Evolutionary conservation across 225 moss, liverwort and hornwort species (phyloP).

Genomic region (Marchantia polymorpha): DNA sequence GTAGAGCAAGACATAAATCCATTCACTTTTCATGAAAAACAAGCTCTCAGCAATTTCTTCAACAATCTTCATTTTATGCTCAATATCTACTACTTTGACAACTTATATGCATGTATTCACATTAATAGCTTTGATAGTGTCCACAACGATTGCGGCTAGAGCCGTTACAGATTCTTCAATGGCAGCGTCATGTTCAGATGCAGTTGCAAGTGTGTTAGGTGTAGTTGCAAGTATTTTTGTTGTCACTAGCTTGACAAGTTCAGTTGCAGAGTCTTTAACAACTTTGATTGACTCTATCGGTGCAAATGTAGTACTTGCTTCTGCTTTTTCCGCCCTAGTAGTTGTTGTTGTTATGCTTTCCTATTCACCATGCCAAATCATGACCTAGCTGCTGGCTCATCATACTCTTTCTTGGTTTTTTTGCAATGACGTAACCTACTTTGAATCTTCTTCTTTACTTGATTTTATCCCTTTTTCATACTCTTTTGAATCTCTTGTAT

Average conservation of each 20-base stretch:
- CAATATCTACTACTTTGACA: conserved; percentile 14
- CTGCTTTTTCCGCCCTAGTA: conserved; percentile 83
- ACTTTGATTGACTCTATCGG: conserved; percentile 88
- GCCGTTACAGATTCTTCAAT: conserved; percentile 80
- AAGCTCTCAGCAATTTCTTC: conserved; percentile 58
- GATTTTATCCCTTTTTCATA: conserved; percentile 34
- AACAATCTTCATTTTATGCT: conserved; percentile 47
- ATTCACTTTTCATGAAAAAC: conserved; percentile 92
- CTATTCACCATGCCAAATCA: conserved; percentile 76
- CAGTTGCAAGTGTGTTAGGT: conserved; percentile 56
- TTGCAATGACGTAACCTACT: conserved; percentile 28
- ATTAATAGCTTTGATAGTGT: conserved; percentile 81
- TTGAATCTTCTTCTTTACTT: conserved; percentile 21
- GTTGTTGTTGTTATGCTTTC: conserved; percentile 66
- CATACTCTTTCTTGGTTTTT: conserved; percentile 62
- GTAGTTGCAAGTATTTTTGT: conserved; percentile 57
- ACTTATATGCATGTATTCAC: conserved; percentile 45
- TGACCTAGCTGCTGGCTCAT: conserved; percentile 39
- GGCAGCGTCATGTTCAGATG: conserved; percentile 57
- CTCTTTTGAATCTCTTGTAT: too few species aligned
- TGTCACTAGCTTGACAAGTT: conserved; percentile 82
- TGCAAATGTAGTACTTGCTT: conserved; percentile 87
- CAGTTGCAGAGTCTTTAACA: conserved; percentile 96
- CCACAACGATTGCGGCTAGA: conserved; percentile 92
- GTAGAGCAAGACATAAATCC: conserved; percentile 86